Evolutionary conservation across 2,329 filamentous ascomycete genomes (phyloP), one percentile per base, ranked within the genome.

Genomic region (Fusarium secorum): DNA sequence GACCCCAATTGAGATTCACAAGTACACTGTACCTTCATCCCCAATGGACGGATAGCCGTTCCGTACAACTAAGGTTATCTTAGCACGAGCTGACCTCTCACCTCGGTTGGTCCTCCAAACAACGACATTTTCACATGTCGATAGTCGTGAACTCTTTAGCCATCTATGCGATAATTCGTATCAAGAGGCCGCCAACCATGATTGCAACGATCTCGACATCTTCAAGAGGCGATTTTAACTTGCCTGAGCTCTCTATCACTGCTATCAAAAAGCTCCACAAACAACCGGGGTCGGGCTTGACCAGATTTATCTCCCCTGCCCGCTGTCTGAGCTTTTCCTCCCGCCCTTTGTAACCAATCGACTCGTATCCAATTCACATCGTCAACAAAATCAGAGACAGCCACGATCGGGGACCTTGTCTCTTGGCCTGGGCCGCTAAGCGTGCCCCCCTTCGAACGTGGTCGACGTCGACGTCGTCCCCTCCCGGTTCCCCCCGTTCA

Each of bases 401-500:
- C 53, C 51, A 59, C 52, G 44, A 63, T 66, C 61, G 28, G 59
- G 33, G 46, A 39, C 60, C 60, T 41, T 35, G 62, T 56, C 58
- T 36, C 41, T 45, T 60, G 45, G 65, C 32, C 45, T 52, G 30
- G 32, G 39, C 56, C 53, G 42, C 66, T 67, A 68, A 41, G 59
- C 44, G 33, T 64, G 54, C 53, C 59, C 53, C 59, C 44, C 55
- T 24, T 45, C 36, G 24, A 22, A 15, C 8, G 65, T 72, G 56
- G 48, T 73, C 54, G 66, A 70, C 66, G 70, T 63, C 70, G 66
- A 69, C 65, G 44, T 45, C 39, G 22, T 44, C 36, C 46, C 62
- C 60, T 74, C 66, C 73, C 73, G 73, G 74, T 72, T 73, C 71
- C 71, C 71, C 67, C 73, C 60, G 73, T 73, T 39, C 22, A 22